Evolutionary conservation across 441 rosid genomes (phyloP).

Genomic region (Populus hybrid): DNA sequence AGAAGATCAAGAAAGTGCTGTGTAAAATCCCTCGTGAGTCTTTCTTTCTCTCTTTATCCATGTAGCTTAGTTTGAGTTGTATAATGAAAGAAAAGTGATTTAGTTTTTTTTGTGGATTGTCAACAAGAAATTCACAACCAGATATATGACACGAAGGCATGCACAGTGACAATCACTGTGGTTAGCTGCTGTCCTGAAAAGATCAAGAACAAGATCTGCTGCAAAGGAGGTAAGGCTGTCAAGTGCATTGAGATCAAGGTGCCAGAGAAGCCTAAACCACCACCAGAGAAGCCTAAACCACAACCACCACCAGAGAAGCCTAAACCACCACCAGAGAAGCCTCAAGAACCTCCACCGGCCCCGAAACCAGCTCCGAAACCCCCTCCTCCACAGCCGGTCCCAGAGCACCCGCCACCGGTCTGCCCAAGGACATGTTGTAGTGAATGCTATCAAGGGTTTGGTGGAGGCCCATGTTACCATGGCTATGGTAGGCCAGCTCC

Average conservation of each 20-base stretch:
- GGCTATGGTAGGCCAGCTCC: conserved; percentile 35
- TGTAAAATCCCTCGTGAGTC: conserved; percentile 41
- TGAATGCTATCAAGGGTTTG: conserved; percentile 28
- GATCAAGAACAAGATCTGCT: conserved; percentile 54
- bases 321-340: neutral
- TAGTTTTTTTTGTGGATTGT: conserved; percentile 14
- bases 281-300: conserved; percentile 18
- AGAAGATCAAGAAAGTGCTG: too few species aligned
- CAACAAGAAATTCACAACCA: conserved; percentile 74
- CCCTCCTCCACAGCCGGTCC: conserved; percentile 7
- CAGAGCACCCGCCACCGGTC: neutral
- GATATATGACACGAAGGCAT: conserved; percentile 53
- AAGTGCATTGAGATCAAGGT: conserved; percentile 49
- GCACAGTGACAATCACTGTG: conserved; percentile 58
- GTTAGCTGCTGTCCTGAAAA: conserved; percentile 67
- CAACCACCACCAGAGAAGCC: neutral
- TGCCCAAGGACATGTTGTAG: conserved; percentile 28
- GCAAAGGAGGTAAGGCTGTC: conserved; percentile 53
- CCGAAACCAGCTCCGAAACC: neutral
- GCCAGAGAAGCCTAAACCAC: conserved; percentile 23
- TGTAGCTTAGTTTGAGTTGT: neutral
- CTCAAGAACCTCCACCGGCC: neutral
- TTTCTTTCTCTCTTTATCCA: neutral
- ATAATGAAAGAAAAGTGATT: neutral
- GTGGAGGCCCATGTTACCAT: conserved; percentile 22